Evolutionary conservation across 345 rosid species (phyloP).

Genomic region (Bruguiera sexangula): DNA sequence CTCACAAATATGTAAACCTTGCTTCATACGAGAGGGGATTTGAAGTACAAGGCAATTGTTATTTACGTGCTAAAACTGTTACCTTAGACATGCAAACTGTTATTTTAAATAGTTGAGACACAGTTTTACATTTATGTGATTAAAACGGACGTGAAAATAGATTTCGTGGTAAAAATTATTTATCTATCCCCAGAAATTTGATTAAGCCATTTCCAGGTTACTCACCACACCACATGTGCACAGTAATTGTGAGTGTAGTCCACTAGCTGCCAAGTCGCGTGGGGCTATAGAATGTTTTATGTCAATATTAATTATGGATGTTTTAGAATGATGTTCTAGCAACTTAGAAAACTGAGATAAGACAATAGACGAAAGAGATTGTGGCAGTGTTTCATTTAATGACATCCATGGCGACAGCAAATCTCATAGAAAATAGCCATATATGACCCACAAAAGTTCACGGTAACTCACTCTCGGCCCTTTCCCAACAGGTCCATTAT

Average conservation of each 20-base stretch:
- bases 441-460: constrained; percentile 20
- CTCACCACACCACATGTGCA: background rate
- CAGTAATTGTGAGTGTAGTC: background rate
- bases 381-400: constrained; percentile 4
- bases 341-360: too few relatives aligned
- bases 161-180: too few relatives aligned
- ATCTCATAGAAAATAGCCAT: constrained; percentile 33
- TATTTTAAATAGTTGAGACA: too few relatives aligned
- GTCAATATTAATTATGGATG: background rate
- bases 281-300: background rate
- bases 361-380: constrained; percentile 1
- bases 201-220: background rate
- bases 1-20: too few relatives aligned
- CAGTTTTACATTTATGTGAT: too few relatives aligned
- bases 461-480: constrained; percentile 14
- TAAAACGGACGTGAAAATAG: too few relatives aligned
- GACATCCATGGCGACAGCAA: constrained; percentile 39
- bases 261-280: constrained; percentile 18
- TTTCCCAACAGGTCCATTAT: constrained; percentile 39
- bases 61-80: too few relatives aligned
- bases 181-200: constrained; percentile 7
- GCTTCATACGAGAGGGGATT: too few relatives aligned
- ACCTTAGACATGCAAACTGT: too few relatives aligned
- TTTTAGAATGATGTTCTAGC: background rate
- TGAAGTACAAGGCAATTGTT: too few relatives aligned